These are phyloP conservation scores for Talaromyces funiculosus DNA, from an alignment of 2,329 filamentous ascomycete genomes.

Conservation along the genomic window DNA sequence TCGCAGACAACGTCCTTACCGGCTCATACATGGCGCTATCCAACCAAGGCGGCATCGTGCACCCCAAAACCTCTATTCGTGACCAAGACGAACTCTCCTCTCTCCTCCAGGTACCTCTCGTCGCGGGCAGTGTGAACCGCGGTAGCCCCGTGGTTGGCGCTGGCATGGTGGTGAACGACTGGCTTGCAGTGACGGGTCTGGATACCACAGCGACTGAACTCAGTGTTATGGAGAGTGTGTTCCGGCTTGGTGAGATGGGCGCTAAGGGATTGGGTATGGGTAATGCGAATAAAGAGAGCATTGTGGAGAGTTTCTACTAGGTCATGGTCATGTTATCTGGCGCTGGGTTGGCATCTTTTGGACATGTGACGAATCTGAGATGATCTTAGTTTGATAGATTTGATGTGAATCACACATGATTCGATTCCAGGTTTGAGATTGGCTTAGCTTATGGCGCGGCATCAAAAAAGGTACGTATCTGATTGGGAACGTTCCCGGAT, in stretches of 20 bases:
- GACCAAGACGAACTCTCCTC: conserved; percentile 96
- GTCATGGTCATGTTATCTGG: conserved; percentile 2
- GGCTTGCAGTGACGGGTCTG: conserved; percentile 88
- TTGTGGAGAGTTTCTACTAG: conserved; percentile 98
- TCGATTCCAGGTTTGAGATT: background rate
- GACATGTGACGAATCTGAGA: background rate
- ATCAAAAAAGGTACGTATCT: background rate
- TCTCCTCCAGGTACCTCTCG: conserved; percentile 88
- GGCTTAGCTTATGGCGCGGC: background rate
- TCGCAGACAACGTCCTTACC: conserved; percentile 94
- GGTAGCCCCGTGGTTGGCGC: conserved; percentile 93
- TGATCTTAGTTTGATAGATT: background rate
- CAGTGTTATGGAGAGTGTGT: conserved; percentile 93
- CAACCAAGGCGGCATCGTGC: conserved; percentile 94
- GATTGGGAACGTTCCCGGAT: background rate
- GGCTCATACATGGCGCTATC: conserved; percentile 94
- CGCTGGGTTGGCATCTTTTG: background rate
- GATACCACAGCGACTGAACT: conserved; percentile 97
- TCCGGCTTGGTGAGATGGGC: conserved; percentile 80
- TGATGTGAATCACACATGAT: background rate
- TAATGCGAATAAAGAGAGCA: conserved; percentile 77
- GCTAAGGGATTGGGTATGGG: conserved; percentile 55
- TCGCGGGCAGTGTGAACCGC: conserved; percentile 89
- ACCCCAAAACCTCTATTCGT: conserved; percentile 93
- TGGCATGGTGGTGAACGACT: conserved; percentile 95